Evolutionary conservation across 2,329 filamentous ascomycete genomes (phyloP), one percentile per base, ranked within the genome.

Genomic region (Raffaelea arxii): DNA sequence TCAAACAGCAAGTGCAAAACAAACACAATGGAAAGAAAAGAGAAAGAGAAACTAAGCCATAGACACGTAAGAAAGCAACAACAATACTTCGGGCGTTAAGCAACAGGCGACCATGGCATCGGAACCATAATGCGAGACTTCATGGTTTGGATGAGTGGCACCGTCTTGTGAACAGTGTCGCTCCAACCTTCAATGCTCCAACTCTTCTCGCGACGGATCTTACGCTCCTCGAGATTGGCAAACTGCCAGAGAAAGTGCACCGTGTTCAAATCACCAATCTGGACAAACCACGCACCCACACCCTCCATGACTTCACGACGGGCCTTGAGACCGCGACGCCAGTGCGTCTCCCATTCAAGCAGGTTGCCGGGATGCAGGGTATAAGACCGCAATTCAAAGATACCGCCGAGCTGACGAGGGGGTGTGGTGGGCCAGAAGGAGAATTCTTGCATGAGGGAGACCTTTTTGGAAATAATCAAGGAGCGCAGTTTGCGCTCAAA

Each of bases 221-320:
- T 92, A 54, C 92, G 81, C 70, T 97, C 92, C 66, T 97, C 90
- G 50, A 98, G 68, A 65, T 98, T 87, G 56, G 91, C 90, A 71
- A 97, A 98, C 63, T 98, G 92, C 92, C 92, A 98, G 21, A 98
- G 75, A 63, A 97, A 91, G 65, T 98, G 90, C 27, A 98, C 92
- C 0, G 89, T 96, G 70, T 98, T 98, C 53, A 98, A 74, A 46
- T 96, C 91, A 51, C 92, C 92, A 58, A 98, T 91, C 69, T 98
- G 92, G 36, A 96, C 91, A 59, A 98, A 98, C 92, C 92, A 98
- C 6, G 92, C 92, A 25, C 91, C 90, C 1, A 95, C 90, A 14
- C 92, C 92, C 66, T 98, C 92, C 92, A 98, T 98, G 46, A 97
- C 91, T 67, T 97, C 89, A 43, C 89, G 80, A 44, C 92, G 80